Conservation (phyloP, 1,284 basidiomycete species). For the Coriolopsis trogii region DNA sequence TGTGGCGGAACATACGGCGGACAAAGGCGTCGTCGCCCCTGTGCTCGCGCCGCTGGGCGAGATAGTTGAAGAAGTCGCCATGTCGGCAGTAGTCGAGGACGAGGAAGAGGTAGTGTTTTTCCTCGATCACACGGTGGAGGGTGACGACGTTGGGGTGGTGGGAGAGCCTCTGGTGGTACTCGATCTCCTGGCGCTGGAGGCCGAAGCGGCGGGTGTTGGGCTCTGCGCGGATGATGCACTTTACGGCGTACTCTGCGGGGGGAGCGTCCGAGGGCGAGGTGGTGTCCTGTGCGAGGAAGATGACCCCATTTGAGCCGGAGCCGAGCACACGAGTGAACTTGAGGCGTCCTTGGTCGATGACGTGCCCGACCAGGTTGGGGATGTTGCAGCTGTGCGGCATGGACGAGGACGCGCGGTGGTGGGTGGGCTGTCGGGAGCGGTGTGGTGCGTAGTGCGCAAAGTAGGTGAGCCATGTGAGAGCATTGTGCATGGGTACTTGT, state of each 20-base stretch:
- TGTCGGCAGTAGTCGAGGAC: conserved; percentile 64
- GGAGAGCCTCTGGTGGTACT: conserved; percentile 54
- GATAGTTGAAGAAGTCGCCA: conserved; percentile 34
- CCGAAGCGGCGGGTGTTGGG: conserved; percentile 39
- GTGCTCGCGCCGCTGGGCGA: conserved; percentile 23
- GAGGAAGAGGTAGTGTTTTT: conserved; percentile 58
- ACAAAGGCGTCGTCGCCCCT: conserved; percentile 30
- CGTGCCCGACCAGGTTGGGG: conserved; percentile 50
- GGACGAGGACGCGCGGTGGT: not conserved
- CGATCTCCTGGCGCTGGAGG: conserved; percentile 50
- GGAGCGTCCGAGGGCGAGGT: conserved; percentile 34
- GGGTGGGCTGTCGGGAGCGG: not conserved
- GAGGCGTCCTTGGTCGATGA: conserved; percentile 76
- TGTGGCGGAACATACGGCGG: conserved; percentile 52
- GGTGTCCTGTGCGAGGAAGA: conserved; percentile 82
- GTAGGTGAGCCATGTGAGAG: not conserved
- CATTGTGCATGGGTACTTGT: not conserved
- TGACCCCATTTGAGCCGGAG: conserved; percentile 90
- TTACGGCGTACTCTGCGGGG: conserved; percentile 32
- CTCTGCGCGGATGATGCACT: conserved; percentile 32
- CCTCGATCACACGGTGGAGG: conserved; percentile 64
- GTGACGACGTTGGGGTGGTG: conserved; percentile 54
- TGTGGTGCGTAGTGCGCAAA: not conserved
- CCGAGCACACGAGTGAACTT: conserved; percentile 86
- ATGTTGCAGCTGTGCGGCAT: conserved; percentile 22